Percentiles rank a stretch among this genome's conserved stretches.
These are phyloP conservation scores for Rubia yunnanensis DNA, from an alignment of 257 asterid species.

Conservation along the genomic window DNA sequence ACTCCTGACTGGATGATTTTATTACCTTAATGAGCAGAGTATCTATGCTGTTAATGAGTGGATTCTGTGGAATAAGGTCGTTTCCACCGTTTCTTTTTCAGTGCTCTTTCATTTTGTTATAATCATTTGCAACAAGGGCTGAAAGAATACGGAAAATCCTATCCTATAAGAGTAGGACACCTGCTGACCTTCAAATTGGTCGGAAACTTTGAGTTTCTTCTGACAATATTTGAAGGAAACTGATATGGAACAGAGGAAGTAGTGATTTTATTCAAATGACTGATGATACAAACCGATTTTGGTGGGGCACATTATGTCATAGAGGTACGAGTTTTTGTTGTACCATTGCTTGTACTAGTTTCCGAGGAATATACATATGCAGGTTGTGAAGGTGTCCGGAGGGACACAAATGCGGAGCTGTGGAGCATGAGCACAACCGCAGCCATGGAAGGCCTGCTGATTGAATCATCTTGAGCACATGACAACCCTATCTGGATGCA, in stretches of 20 bases:
- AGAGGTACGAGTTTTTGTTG: too few relatives aligned
- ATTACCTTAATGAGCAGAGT: background rate
- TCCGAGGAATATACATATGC: conserved; percentile 8
- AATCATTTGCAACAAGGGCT: too few relatives aligned
- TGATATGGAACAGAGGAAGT: too few relatives aligned
- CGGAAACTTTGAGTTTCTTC: too few relatives aligned
- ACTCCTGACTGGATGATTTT: background rate
- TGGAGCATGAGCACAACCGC: conserved; percentile 27
- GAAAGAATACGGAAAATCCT: too few relatives aligned
- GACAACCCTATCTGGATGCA: conserved; percentile 24
- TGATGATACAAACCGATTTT: too few relatives aligned
- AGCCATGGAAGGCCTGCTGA: conserved; percentile 26
- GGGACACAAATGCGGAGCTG: conserved; percentile 7
- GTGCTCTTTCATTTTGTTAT: too few relatives aligned
- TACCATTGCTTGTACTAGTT: background rate
- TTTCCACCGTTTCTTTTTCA: background rate
- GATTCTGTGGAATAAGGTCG: background rate
- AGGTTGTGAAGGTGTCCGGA: conserved; percentile 21
- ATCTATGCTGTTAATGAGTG: background rate
- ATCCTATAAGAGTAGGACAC: too few relatives aligned
- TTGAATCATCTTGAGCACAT: conserved; percentile 23
- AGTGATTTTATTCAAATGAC: too few relatives aligned
- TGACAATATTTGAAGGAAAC: too few relatives aligned
- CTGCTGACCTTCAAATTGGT: too few relatives aligned
- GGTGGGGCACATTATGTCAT: too few relatives aligned